A percentile compares a stretch with the other conserved stretches of the same genome.
phyloP scores from a whole-genome alignment of 2,329 filamentous ascomycete species.

The Talaromyces sp. region DNA sequence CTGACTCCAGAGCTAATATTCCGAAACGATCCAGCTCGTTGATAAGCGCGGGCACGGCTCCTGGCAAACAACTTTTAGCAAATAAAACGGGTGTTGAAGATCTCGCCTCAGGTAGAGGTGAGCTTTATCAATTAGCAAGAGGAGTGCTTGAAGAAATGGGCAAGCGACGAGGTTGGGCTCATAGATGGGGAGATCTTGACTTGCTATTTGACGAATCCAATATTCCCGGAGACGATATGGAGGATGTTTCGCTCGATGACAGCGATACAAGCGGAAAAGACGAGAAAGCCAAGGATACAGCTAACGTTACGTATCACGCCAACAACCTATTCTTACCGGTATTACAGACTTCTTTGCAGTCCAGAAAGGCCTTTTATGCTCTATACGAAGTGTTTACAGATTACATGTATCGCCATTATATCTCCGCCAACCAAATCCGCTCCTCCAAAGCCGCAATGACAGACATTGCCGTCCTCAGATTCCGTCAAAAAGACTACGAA shows the following conservation, averaged over 20 bases:
- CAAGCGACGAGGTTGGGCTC: constrained; percentile 68
- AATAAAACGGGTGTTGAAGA: constrained; percentile 69
- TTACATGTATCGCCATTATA: constrained; percentile 77
- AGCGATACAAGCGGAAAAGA: constrained; percentile 18
- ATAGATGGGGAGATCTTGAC: constrained; percentile 67
- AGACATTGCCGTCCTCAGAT: constrained; percentile 83
- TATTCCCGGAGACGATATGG: constrained; percentile 31
- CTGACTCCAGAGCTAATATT: constrained; percentile 31
- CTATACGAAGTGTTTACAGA: constrained; percentile 78
- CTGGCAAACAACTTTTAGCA: constrained; percentile 27
- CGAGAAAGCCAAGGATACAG: not conserved
- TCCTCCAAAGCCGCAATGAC: constrained; percentile 75
- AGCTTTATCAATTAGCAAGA: constrained; percentile 76
- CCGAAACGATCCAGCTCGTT: constrained; percentile 44
- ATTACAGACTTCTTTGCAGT: constrained; percentile 61
- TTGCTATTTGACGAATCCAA: constrained; percentile 38
- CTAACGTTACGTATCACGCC: constrained; percentile 26
- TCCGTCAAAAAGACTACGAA: constrained; percentile 68
- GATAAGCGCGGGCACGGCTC: constrained; percentile 29
- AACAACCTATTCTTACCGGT: constrained; percentile 57
- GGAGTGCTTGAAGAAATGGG: constrained; percentile 76
- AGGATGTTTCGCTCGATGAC: constrained; percentile 38
- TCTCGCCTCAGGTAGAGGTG: constrained; percentile 76
- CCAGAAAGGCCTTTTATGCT: constrained; percentile 62
- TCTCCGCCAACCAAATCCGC: constrained; percentile 73